Conservation (phyloP, 2,329 filamentous ascomycete species). For the Penicillium sp. region DNA sequence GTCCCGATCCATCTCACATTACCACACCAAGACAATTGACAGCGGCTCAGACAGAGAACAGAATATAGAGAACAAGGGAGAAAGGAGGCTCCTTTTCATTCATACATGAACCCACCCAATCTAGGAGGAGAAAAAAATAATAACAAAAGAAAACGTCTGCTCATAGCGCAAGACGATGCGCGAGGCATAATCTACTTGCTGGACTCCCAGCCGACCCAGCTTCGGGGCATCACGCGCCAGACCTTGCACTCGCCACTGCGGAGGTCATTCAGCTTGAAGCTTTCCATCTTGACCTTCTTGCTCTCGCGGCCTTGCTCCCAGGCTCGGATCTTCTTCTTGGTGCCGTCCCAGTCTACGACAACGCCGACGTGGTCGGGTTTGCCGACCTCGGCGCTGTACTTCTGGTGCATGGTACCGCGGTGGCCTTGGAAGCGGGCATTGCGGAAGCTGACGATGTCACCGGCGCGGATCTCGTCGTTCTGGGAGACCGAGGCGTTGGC, state of each 20-base stretch:
- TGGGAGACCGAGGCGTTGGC: conserved; percentile 90
- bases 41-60: conserved; percentile 9
- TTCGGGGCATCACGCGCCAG: conserved; percentile 90
- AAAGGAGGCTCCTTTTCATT: conserved; percentile 16
- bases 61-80: conserved; percentile 6
- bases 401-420: conserved; percentile 91
- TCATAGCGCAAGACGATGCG: conserved; percentile 7
- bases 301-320: conserved; percentile 96
- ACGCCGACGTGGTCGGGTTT: conserved; percentile 86
- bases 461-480: conserved; percentile 87
- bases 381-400: conserved; percentile 86
- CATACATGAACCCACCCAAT: conserved; percentile 21
- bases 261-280: conserved; percentile 89
- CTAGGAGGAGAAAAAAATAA: conserved; percentile 10
- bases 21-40: conserved; percentile 17
- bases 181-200: conserved; percentile 12
- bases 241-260: conserved; percentile 94
- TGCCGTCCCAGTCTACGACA: conserved; percentile 96
- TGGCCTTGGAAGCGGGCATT: conserved; percentile 95
- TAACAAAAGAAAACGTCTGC: conserved; percentile 10
- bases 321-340: conserved; percentile 93
- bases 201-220: conserved; percentile 85
- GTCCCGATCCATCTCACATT: conserved; percentile 25
- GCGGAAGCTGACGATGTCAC: conserved; percentile 89
- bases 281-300: conserved; percentile 91